Percentiles rank a stretch among this genome's conserved stretches.
Evolutionary conservation across 2,329 filamentous ascomycete genomes (phyloP).

Genomic region (Alternaria brassicae): DNA sequence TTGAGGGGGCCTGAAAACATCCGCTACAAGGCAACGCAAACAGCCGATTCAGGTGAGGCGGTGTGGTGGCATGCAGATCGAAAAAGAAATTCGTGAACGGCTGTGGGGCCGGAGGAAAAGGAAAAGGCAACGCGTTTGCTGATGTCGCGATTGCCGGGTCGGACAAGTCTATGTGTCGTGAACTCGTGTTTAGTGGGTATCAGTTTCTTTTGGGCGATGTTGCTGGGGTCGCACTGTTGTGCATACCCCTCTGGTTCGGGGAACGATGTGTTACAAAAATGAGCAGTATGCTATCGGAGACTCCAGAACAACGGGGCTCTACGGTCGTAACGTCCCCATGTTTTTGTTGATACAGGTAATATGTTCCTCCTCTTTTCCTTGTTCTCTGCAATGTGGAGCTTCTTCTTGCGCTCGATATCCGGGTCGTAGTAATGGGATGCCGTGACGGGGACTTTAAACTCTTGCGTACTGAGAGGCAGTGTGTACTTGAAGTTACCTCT

Average conservation of each 20-base stretch:
- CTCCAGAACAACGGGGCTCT: constrained; percentile 26
- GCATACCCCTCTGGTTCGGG: constrained; percentile 21
- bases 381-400: constrained; percentile 18
- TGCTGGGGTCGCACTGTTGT: constrained; percentile 19
- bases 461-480: constrained; percentile 64
- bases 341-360: constrained; percentile 32
- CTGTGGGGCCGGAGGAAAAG: constrained; percentile 25
- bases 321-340: constrained; percentile 41
- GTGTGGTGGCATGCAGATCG: constrained; percentile 8
- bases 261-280: constrained; percentile 31
- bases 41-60: neutral
- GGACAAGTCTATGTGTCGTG: constrained; percentile 46
- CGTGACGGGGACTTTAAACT: constrained; percentile 60
- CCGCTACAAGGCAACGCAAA: constrained; percentile 4
- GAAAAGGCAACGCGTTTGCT: constrained; percentile 6
- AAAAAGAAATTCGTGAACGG: constrained; percentile 36
- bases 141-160: constrained; percentile 13
- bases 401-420: constrained; percentile 45
- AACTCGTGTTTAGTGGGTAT: constrained; percentile 49
- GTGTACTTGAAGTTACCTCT: constrained; percentile 89
- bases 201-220: constrained; percentile 40
- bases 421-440: constrained; percentile 49
- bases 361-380: constrained; percentile 17
- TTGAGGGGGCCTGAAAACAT: constrained; percentile 1
- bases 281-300: constrained; percentile 22